Percentiles rank a stretch among this genome's conserved stretches.
Evolutionary conservation across 805 yeast genomes (phyloP).

Genomic region (Tanozyma kutaoensis): DNA sequence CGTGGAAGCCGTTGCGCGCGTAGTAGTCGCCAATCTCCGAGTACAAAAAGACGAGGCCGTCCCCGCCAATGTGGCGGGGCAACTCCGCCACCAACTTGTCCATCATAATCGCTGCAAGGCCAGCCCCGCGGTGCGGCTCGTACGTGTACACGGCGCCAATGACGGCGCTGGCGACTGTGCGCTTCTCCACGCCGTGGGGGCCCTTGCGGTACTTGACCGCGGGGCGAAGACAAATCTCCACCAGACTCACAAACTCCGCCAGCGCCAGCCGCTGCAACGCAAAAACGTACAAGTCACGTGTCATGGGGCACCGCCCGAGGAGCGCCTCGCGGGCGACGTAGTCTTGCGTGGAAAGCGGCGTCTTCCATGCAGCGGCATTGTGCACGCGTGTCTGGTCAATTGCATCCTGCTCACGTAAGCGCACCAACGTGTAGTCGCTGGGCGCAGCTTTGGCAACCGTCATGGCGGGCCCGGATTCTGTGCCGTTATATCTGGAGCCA

Average conservation of each 20-base stretch:
- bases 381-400: constrained; percentile 20
- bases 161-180: too few relatives aligned
- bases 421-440: constrained; percentile 6
- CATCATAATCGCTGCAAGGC: constrained; percentile 25
- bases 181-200: constrained; percentile 10
- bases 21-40: constrained; percentile 33
- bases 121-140: constrained; percentile 21
- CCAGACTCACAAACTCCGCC: constrained; percentile 13
- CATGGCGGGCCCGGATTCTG: too few relatives aligned
- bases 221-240: constrained; percentile 19
- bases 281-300: too few relatives aligned
- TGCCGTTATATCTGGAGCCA: too few relatives aligned
- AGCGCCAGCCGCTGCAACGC: background rate
- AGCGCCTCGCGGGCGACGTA: constrained; percentile 21
- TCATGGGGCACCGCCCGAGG: too few relatives aligned
- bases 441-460: too few relatives aligned
- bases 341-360: constrained; percentile 16
- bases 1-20: constrained; percentile 21
- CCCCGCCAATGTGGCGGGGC: constrained; percentile 10
- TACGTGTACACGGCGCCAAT: constrained; percentile 29
- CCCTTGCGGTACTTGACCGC: constrained; percentile 6
- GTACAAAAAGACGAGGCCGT: constrained; percentile 24
- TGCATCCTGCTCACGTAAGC: constrained; percentile 10
- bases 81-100: constrained; percentile 17
- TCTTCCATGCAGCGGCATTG: constrained; percentile 23